Percentiles rank a stretch among this genome's conserved stretches.
phyloP scores from a whole-genome alignment of 805 yeast genomes.

The Danielia oregonensis region DNA sequence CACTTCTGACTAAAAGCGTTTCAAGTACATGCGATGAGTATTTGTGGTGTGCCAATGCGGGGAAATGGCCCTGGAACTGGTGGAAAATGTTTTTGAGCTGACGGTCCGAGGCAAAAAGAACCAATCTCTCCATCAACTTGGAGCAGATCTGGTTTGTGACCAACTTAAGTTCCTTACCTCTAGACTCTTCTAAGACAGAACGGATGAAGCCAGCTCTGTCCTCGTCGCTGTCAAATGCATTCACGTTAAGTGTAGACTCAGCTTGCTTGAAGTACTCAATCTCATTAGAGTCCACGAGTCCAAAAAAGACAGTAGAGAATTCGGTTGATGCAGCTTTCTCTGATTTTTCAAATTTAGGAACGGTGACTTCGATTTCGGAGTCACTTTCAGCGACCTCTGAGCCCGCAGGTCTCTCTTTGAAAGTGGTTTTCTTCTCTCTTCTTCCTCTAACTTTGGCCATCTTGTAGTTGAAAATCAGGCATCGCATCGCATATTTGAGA shows the following conservation, averaged over 20 bases:
- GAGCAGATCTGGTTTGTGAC: conserved; percentile 95
- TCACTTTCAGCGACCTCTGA: conserved; percentile 9
- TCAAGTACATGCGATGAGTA: conserved; percentile 93
- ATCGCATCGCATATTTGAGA: conserved; percentile 1
- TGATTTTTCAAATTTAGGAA: conserved; percentile 3
- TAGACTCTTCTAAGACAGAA: conserved; percentile 79
- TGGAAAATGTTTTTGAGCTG: conserved; percentile 66
- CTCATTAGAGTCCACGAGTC: conserved; percentile 80
- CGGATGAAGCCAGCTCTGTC: conserved; percentile 70
- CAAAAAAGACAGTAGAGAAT: conserved; percentile 58
- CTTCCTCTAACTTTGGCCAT: conserved; percentile 39
- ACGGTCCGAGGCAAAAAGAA: conserved; percentile 58
- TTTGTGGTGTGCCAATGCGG: conserved; percentile 77
- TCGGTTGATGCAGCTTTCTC: conserved; percentile 11
- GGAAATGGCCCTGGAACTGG: conserved; percentile 70
- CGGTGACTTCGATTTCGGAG: not conserved
- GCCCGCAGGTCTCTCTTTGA: conserved; percentile 18
- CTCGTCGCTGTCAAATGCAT: conserved; percentile 71
- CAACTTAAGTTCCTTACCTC: conserved; percentile 85
- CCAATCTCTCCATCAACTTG: conserved; percentile 81
- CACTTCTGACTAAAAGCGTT: conserved; percentile 71
- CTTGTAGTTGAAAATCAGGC: conserved; percentile 1
- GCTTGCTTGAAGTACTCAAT: conserved; percentile 91
- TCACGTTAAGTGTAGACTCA: conserved; percentile 76
- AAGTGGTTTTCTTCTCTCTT: conserved; percentile 33